Evolutionary conservation across 305 asterid genomes (phyloP).

Genomic region (Withania somnifera): DNA sequence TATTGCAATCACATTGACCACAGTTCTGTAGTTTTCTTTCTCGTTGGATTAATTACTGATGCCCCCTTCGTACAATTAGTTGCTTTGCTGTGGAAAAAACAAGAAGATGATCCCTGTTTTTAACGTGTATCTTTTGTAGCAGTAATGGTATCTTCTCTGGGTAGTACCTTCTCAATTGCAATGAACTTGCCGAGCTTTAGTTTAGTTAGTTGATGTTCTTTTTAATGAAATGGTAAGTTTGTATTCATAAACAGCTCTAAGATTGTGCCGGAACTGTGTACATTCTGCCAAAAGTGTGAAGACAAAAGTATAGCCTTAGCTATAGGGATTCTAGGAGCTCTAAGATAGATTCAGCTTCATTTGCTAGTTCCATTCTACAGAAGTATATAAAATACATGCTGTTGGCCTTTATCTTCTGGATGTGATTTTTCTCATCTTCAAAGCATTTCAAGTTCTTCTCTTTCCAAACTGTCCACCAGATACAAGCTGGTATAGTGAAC

Average conservation of each 20-base stretch:
- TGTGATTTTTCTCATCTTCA: not conserved
- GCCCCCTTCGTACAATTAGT: not conserved
- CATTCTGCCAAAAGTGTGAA: not conserved
- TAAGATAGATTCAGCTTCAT: not conserved
- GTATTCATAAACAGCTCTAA: not conserved
- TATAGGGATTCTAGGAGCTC: not conserved
- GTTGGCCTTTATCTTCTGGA: not conserved
- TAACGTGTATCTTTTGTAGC: not conserved
- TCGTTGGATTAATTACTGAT: not conserved
- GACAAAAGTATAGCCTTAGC: not conserved
- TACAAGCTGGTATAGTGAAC: not conserved
- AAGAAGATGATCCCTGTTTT: not conserved
- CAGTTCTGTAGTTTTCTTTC: not conserved
- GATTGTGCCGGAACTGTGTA: not conserved
- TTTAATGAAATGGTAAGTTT: not conserved
- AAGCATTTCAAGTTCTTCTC: not conserved
- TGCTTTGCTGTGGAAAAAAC: not conserved
- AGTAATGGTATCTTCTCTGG: not conserved
- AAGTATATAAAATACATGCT: not conserved
- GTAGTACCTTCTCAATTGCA: not conserved
- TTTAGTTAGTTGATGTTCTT: not conserved
- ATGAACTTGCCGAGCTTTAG: not conserved
- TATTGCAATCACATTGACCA: not conserved
- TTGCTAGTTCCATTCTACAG: not conserved
- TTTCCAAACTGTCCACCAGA: not conserved